A percentile compares a stretch with the other conserved stretches of the same genome.
These are phyloP conservation scores for Aegilops bicornis DNA, from an alignment of 176 grass and related monocot species.

Conservation along the genomic window DNA sequence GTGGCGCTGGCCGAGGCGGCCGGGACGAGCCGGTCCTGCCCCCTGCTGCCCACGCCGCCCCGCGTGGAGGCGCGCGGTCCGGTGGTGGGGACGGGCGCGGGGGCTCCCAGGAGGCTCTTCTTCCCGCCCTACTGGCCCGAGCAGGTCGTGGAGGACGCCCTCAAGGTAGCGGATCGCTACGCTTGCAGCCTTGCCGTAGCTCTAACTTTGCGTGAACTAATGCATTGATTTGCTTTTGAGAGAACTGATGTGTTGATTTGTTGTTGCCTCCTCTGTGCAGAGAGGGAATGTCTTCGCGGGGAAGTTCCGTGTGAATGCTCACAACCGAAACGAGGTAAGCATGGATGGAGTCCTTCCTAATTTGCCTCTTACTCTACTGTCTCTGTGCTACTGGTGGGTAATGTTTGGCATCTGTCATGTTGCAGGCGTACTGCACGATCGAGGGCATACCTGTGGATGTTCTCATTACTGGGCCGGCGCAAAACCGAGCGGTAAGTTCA, in stretches of 20 bases:
- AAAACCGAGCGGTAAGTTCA: constrained; percentile 86
- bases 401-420: constrained; percentile 30
- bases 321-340: constrained; percentile 79
- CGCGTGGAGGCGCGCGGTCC: not conserved
- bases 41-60: constrained; percentile 40
- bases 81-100: not conserved
- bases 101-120: constrained; percentile 31
- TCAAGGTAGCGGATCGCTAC: constrained; percentile 56
- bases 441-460: constrained; percentile 71
- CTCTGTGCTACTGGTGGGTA: not conserved
- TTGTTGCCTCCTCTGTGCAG: constrained; percentile 38
- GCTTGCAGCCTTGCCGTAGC: not conserved
- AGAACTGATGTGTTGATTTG: not conserved
- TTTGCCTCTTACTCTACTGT: not conserved
- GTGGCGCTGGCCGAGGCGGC: constrained; percentile 30
- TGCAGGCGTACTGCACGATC: constrained; percentile 95
- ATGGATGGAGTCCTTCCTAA: not conserved
- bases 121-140: constrained; percentile 75
- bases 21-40: constrained; percentile 56
- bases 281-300: constrained; percentile 67
- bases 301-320: constrained; percentile 78
- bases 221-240: not conserved
- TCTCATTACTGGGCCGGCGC: constrained; percentile 76
- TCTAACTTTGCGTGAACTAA: constrained; percentile 3
- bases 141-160: constrained; percentile 56